phyloP scores from a whole-genome alignment of 257 asterid species.

The Agastache rugosa region DNA sequence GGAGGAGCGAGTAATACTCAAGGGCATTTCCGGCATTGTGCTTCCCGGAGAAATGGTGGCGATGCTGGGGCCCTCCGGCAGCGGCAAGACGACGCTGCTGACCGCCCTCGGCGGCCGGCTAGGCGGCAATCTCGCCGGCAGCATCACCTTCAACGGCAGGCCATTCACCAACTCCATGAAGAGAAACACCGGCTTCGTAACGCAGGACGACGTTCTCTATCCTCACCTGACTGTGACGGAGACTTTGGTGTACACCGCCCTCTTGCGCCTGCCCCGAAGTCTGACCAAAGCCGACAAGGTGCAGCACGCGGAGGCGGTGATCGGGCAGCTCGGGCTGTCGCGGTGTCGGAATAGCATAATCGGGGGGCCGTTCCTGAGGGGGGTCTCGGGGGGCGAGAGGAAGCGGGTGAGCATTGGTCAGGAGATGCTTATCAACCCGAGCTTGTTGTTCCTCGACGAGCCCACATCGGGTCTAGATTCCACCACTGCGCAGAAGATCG shows the following conservation, averaged over 20 bases:
- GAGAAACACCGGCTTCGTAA: slow-evolving; percentile 81
- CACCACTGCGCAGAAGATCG: slow-evolving; percentile 75
- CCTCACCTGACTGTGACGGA: slow-evolving; percentile 84
- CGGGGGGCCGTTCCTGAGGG: slow-evolving; percentile 57
- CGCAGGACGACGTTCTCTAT: slow-evolving; percentile 75
- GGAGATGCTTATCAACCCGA: slow-evolving; percentile 84
- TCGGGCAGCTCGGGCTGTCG: slow-evolving; percentile 59
- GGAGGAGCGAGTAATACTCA: slow-evolving; percentile 59
- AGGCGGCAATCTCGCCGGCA: slow-evolving; percentile 50
- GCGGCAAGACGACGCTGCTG: slow-evolving; percentile 85
- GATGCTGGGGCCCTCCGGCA: slow-evolving; percentile 92
- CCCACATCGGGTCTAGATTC: slow-evolving; percentile 91
- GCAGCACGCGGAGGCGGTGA: slow-evolving; percentile 57
- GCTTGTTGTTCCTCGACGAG: slow-evolving; percentile 74
- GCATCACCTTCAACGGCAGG: slow-evolving; percentile 61
- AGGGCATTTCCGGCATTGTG: slow-evolving; percentile 68
- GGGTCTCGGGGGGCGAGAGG: slow-evolving; percentile 83
- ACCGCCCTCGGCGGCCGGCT: slow-evolving; percentile 81
- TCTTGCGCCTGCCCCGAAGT: slow-evolving; percentile 61
- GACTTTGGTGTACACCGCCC: slow-evolving; percentile 74
- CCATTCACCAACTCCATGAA: slow-evolving; percentile 63
- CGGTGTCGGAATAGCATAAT: slow-evolving; percentile 60
- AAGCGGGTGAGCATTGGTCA: slow-evolving; percentile 88
- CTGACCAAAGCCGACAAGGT: slow-evolving; percentile 49
- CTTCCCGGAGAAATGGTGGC: slow-evolving; percentile 80